Percentiles rank a stretch among this genome's conserved stretches.
Conservation (phyloP, 2,329 filamentous ascomycete genomes). For the Didymella pomorum region DNA sequence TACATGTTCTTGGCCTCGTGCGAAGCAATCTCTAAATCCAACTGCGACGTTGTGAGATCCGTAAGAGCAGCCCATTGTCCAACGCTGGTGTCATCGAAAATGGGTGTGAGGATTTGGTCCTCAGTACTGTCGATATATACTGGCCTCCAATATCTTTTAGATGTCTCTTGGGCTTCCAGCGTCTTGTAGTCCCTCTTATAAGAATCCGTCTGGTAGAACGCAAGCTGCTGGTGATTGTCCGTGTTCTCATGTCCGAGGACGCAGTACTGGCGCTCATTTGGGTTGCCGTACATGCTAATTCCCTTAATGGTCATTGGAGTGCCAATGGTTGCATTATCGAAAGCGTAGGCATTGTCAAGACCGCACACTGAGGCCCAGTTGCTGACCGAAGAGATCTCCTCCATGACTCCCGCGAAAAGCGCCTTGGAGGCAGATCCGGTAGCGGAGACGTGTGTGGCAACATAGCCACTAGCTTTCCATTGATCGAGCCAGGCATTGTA, state of each 20-base stretch:
- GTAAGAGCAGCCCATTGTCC: constrained; percentile 29
- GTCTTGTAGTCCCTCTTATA: constrained; percentile 18
- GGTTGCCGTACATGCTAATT: constrained; percentile 29
- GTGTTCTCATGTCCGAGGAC: constrained; percentile 31
- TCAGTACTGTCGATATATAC: constrained; percentile 27
- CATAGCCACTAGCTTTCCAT: constrained; percentile 27
- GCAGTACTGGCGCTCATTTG: constrained; percentile 28
- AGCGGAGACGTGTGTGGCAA: constrained; percentile 35
- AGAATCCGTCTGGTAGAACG: constrained; percentile 24
- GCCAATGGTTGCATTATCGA: constrained; percentile 16
- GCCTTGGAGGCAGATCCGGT: constrained; percentile 28
- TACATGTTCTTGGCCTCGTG: constrained; percentile 23
- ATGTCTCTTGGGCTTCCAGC: constrained; percentile 21
- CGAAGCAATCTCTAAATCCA: constrained; percentile 24
- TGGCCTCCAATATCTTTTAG: constrained; percentile 35
- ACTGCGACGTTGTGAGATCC: constrained; percentile 23
- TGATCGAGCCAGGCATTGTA: constrained; percentile 30
- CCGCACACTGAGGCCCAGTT: constrained; percentile 27
- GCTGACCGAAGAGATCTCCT: constrained; percentile 16
- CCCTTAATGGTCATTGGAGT: constrained; percentile 23
- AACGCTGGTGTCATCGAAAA: constrained; percentile 34
- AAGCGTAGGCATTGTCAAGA: constrained; percentile 18
- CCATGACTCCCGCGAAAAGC: constrained; percentile 33
- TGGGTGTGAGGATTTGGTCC: constrained; percentile 24
- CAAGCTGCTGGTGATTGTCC: constrained; percentile 25